phyloP scores from a whole-genome alignment of 768 basidiomycete genomes.

The Suillus weaverae region DNA sequence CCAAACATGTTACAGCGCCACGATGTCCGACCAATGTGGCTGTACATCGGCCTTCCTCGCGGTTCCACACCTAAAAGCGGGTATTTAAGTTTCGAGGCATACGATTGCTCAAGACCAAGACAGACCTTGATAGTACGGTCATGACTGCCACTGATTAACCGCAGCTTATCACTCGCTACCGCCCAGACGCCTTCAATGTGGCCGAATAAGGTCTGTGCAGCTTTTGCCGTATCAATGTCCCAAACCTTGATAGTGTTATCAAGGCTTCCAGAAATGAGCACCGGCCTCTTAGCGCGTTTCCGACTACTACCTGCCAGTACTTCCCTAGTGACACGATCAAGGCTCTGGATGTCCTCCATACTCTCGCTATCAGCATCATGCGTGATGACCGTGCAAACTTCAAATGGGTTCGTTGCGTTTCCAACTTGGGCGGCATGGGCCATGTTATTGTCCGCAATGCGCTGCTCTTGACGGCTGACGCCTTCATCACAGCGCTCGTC shows the following conservation, averaged over 20 bases:
- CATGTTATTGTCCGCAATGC: constrained; percentile 15
- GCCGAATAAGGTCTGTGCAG: constrained; percentile 84
- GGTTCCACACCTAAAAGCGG: constrained; percentile 78
- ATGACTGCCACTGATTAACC: constrained; percentile 91
- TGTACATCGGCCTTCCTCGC: constrained; percentile 83
- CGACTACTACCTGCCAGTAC: constrained; percentile 17
- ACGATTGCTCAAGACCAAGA: constrained; percentile 11
- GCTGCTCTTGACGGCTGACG: constrained; percentile 12
- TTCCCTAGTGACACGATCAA: constrained; percentile 8
- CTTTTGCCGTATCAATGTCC: constrained; percentile 87
- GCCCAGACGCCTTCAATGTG: constrained; percentile 99
- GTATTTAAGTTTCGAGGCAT: constrained; percentile 1
- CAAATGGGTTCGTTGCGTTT: constrained; percentile 14
- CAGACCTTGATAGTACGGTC: constrained; percentile 95
- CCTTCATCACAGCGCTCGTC: constrained; percentile 47
- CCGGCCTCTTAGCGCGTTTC: constrained; percentile 48
- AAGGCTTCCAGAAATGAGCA: constrained; percentile 86
- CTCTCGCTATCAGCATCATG: constrained; percentile 22
- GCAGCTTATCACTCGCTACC: constrained; percentile 87
- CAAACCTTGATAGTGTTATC: constrained; percentile 97
- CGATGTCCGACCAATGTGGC: constrained; percentile 92
- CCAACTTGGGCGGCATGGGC: constrained; percentile 19
- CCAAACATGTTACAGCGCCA: constrained; percentile 89
- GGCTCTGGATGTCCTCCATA: constrained; percentile 14
- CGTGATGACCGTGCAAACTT: constrained; percentile 32